A percentile compares a stretch with the other conserved stretches of the same genome.
phyloP scores from a whole-genome alignment of 805 yeast genomes.

The Myxozyma sirexii region DNA sequence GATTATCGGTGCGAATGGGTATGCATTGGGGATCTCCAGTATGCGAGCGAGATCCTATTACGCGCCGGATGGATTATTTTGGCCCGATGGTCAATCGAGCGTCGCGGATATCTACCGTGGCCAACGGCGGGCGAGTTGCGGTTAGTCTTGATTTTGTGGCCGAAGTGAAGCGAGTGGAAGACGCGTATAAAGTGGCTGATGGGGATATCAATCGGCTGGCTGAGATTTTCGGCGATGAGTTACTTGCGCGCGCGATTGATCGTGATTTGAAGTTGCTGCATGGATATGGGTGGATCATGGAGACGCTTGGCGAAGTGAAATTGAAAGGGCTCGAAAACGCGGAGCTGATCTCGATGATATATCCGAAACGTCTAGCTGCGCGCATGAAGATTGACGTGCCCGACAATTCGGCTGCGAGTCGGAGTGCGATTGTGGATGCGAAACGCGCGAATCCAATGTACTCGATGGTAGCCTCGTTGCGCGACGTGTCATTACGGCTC shows the following conservation, averaged over 20 bases:
- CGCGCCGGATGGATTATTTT: constrained; percentile 96
- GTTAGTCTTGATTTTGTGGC: constrained; percentile 78
- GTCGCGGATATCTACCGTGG: constrained; percentile 88
- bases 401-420: constrained; percentile 1
- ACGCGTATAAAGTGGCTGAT: constrained; percentile 44
- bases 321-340: constrained; percentile 94
- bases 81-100: constrained; percentile 99
- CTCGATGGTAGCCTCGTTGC: constrained; percentile 11
- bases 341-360: constrained; percentile 77
- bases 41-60: constrained; percentile 90
- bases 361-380: constrained; percentile 64
- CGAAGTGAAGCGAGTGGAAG: constrained; percentile 64
- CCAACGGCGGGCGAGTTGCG: constrained; percentile 98
- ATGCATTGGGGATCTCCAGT: constrained; percentile 98
- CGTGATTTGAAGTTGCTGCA: constrained; percentile 65
- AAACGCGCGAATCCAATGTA: neutral
- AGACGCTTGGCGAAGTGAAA: constrained; percentile 80
- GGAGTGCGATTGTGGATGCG: neutral
- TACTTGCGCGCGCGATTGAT: constrained; percentile 60
- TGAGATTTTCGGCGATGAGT: constrained; percentile 38
- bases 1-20: constrained; percentile 96
- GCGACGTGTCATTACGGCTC: constrained; percentile 22
- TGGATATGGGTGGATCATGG: constrained; percentile 67
- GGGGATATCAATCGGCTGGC: constrained; percentile 39
- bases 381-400: constrained; percentile 51